These are phyloP conservation scores for Kuraishia ogatae DNA, from an alignment of 805 yeast genomes.

Conservation along the genomic window DNA sequence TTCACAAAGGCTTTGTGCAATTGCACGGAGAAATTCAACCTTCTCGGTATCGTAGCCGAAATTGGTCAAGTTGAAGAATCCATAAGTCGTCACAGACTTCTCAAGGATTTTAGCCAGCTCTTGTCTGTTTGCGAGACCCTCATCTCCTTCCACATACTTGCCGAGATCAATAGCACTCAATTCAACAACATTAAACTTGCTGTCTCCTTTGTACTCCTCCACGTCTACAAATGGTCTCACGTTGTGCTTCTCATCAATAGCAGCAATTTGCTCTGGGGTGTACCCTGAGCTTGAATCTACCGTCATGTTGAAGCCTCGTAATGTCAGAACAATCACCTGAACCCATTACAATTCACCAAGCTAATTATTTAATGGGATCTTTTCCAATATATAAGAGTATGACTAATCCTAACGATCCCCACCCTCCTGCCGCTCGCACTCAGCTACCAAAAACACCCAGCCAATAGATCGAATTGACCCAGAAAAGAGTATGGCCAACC, in stretches of 20 bases:
- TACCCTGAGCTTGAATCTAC: not conserved
- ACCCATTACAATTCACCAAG: too few species aligned
- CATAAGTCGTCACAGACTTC: conserved; percentile 29
- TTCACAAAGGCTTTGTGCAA: conserved; percentile 32
- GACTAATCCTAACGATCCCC: not conserved
- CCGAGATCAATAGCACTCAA: conserved; percentile 28
- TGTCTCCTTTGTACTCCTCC: not conserved
- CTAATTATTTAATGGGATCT: not conserved
- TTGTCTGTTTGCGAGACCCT: conserved; percentile 20
- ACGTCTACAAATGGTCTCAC: not conserved
- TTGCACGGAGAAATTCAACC: conserved; percentile 26
- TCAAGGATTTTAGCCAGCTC: conserved; percentile 29
- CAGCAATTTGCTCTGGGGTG: not conserved
- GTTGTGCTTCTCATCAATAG: not conserved
- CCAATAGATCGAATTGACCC: not conserved
- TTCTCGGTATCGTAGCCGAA: conserved; percentile 28
- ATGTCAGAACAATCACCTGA: too few species aligned
- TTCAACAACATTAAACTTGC: conserved; percentile 14
- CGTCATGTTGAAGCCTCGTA: not conserved
- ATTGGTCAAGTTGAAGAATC: conserved; percentile 33
- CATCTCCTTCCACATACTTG: conserved; percentile 26
- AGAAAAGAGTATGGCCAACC: too few species aligned
- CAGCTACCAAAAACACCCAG: not conserved
- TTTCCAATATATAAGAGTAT: not conserved
- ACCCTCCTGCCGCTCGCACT: too few species aligned